These are phyloP conservation scores for Neurospora sp. DNA, from an alignment of 495 filamentous ascomycete genomes.

Conservation along the genomic window DNA sequence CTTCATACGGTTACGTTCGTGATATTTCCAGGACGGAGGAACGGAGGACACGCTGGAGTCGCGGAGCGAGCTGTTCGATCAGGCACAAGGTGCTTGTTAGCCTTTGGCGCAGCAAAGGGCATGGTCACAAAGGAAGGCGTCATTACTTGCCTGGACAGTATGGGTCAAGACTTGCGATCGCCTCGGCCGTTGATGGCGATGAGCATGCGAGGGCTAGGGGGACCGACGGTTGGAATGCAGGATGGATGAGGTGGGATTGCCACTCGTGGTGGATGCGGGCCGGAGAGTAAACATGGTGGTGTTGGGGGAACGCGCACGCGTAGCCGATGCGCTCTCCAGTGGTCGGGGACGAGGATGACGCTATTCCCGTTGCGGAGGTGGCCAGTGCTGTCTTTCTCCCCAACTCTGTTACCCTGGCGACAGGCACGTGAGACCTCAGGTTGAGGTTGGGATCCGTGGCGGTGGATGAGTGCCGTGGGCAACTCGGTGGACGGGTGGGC, in stretches of 20 bases:
- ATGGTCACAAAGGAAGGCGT: background rate
- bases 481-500: background rate
- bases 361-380: background rate
- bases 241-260: background rate
- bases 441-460: background rate
- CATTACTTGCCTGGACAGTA: background rate
- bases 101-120: background rate
- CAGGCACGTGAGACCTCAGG: too few species aligned
- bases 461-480: too few species aligned
- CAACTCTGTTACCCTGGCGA: background rate
- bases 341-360: too few species aligned
- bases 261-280: background rate
- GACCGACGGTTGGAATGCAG: background rate
- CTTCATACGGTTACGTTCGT: background rate
- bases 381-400: background rate
- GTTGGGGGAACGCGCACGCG: background rate
- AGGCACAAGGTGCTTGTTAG: background rate
- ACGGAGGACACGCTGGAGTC: background rate
- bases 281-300: background rate
- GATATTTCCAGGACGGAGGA: background rate
- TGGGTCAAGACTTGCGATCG: too few species aligned
- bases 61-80: background rate
- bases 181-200: background rate
- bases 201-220: fast-evolving
- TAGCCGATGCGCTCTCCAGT: background rate